phyloP scores from a whole-genome alignment of 805 yeast genomes.

The Wickerhamiella kurtzmanii region DNA sequence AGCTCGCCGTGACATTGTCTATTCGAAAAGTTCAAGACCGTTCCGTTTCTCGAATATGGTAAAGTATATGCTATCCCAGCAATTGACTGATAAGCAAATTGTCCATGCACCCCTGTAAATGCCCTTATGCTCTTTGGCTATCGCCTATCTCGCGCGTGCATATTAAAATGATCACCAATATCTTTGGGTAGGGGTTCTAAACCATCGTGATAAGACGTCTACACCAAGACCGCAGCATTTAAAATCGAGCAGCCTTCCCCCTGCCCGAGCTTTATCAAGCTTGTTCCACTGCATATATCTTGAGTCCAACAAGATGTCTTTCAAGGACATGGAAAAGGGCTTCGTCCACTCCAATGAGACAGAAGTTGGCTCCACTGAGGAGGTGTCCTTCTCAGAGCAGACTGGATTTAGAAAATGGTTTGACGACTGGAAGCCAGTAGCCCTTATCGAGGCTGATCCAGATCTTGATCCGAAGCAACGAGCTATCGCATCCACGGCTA shows the following conservation, averaged over 20 bases:
- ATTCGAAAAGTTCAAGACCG: too few species aligned
- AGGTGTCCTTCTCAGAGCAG: not conserved
- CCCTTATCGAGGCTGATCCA: not conserved
- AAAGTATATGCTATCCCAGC: too few species aligned
- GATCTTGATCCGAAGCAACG: conserved; percentile 18
- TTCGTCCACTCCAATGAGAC: not conserved
- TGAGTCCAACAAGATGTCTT: not conserved
- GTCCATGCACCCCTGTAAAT: too few species aligned
- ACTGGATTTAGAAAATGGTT: not conserved
- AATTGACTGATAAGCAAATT: too few species aligned
- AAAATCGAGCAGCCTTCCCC: too few species aligned
- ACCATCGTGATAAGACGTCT: not conserved
- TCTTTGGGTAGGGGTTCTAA: not conserved
- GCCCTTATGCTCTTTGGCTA: too few species aligned
- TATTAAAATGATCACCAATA: not conserved
- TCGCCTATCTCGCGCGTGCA: not conserved
- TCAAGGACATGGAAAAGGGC: not conserved
- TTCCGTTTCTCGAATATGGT: too few species aligned
- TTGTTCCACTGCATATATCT: too few species aligned
- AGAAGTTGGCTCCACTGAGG: not conserved
- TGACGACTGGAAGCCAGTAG: conserved; percentile 7
- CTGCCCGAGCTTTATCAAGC: too few species aligned
- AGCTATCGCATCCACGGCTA: conserved; percentile 30
- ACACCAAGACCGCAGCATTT: not conserved
- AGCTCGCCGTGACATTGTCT: too few species aligned